Evolutionary conservation across 495 filamentous ascomycete genomes (phyloP).

Genomic region (Margaritispora aquatica): DNA sequence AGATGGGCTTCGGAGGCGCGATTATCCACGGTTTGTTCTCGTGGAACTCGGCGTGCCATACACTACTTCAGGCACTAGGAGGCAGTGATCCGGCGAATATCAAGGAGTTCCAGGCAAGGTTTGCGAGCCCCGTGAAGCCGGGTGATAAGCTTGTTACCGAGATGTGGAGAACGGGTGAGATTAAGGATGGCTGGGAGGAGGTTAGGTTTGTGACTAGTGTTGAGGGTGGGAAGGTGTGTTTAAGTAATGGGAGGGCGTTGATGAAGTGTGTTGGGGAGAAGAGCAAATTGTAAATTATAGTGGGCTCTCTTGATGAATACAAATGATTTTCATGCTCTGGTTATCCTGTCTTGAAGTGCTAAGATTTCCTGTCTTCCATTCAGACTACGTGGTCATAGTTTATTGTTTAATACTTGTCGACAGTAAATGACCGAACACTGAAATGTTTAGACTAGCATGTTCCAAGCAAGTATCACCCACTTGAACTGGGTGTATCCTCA

Average conservation of each 20-base stretch:
- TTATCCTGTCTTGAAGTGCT: too few species aligned
- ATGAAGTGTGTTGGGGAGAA: conserved; percentile 52
- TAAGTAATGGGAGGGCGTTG: conserved; percentile 79
- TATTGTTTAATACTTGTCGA: too few species aligned
- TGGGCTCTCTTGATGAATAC: not conserved
- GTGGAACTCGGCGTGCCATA: conserved; percentile 77
- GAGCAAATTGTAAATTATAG: conserved; percentile 54
- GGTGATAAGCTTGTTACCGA: conserved; percentile 64
- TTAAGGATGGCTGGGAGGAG: conserved; percentile 71
- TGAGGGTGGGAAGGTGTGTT: conserved; percentile 65
- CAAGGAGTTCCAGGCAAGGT: conserved; percentile 80
- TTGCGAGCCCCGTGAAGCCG: conserved; percentile 75
- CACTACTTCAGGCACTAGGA: conserved; percentile 64
- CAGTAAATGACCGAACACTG: too few species aligned
- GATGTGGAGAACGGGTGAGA: conserved; percentile 59
- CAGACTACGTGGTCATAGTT: too few species aligned
- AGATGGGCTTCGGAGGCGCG: conserved; percentile 84
- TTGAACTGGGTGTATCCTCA: too few species aligned
- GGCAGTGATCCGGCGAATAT: conserved; percentile 72
- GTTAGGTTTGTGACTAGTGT: conserved; percentile 68
- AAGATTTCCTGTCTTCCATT: too few species aligned
- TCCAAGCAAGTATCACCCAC: too few species aligned
- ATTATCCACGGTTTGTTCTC: conserved; percentile 87
- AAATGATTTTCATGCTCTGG: too few species aligned
- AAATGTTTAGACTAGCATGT: too few species aligned